Conservation (phyloP, 805 yeast species). For the Nakazawaea sp. region DNA sequence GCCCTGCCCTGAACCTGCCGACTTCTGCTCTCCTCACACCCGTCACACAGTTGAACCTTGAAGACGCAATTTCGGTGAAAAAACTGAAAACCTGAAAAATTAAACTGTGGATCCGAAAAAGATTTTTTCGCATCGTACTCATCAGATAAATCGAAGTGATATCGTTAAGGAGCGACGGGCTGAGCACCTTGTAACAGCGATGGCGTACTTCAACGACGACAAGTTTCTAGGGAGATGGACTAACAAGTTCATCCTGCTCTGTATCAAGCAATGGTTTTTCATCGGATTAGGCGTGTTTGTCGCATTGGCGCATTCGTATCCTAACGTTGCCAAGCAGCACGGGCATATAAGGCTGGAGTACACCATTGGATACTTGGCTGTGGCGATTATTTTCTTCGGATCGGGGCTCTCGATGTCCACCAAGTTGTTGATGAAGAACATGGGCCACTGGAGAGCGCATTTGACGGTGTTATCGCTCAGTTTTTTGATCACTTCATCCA, state of each 20-base stretch:
- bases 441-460: constrained; percentile 80
- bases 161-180: background rate
- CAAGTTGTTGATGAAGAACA: constrained; percentile 49
- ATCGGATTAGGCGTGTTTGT: constrained; percentile 64
- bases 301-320: constrained; percentile 70
- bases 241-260: constrained; percentile 1
- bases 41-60: too few relatives aligned
- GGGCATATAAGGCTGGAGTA: constrained; percentile 73
- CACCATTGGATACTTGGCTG: constrained; percentile 79
- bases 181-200: background rate
- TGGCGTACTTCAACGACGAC: background rate
- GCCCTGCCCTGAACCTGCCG: too few relatives aligned
- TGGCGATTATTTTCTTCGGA: constrained; percentile 75
- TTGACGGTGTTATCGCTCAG: constrained; percentile 58
- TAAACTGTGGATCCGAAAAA: background rate
- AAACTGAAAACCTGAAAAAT: background rate
- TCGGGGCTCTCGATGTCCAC: constrained; percentile 78
- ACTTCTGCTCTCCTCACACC: too few relatives aligned
- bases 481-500: constrained; percentile 64
- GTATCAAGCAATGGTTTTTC: constrained; percentile 63
- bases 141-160: background rate
- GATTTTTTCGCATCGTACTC: background rate
- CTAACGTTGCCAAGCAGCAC: constrained; percentile 77
- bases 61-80: too few relatives aligned
- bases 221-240: background rate